Evolutionary conservation across 129 eudicot genomes (phyloP).

Genomic region (Kitagawia praeruptora): DNA sequence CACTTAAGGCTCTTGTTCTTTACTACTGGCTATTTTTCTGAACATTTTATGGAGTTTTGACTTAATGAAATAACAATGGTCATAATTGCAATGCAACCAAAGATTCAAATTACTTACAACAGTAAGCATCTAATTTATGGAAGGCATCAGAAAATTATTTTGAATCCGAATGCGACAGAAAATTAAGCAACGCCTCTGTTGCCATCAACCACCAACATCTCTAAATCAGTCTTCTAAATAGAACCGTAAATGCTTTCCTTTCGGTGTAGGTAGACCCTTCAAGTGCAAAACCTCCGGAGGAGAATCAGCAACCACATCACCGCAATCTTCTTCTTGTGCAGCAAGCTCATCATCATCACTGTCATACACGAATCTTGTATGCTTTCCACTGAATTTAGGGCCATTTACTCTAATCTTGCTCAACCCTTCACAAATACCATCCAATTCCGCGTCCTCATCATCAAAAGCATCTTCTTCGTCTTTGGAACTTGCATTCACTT

Average conservation of each 20-base stretch:
- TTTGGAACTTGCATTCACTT: conserved; percentile 61
- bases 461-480: conserved; percentile 37
- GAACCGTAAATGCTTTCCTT: background rate
- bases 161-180: background rate
- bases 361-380: conserved; percentile 63
- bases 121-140: too few species aligned
- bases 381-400: conserved; percentile 44
- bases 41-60: too few species aligned
- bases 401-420: conserved; percentile 51
- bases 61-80: too few species aligned
- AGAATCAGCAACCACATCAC: background rate
- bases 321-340: conserved; percentile 16
- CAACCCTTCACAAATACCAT: conserved; percentile 61
- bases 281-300: background rate
- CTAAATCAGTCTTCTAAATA: background rate
- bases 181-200: background rate
- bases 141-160: too few species aligned
- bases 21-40: too few species aligned
- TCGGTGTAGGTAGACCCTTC: background rate
- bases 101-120: too few species aligned
- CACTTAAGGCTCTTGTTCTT: too few species aligned
- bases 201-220: background rate
- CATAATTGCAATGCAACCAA: too few species aligned
- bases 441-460: background rate
- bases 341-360: conserved; percentile 77